phyloP scores from a whole-genome alignment of 139 green algal species.

The Diplosphaera chodatii region DNA sequence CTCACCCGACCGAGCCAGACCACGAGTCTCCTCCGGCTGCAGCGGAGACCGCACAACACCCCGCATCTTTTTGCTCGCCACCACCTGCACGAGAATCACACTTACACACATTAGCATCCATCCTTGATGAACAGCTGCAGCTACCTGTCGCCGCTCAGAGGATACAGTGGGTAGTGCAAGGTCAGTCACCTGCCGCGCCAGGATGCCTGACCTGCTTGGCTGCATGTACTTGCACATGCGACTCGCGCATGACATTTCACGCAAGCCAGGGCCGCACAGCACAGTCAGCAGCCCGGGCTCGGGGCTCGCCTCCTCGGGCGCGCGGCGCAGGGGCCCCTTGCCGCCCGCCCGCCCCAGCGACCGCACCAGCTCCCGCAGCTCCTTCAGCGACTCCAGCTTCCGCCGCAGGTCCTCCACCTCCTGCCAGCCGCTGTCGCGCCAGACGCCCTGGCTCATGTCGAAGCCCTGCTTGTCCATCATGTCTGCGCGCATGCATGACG shows the following conservation, averaged over 20 bases:
- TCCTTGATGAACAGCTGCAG: no score
- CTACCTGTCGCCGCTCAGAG: no score
- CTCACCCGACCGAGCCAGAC: constrained; percentile 46
- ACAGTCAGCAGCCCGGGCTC: no score
- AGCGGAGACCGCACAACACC: constrained; percentile 74
- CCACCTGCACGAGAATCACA: constrained; percentile 55
- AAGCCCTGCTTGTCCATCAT: constrained; percentile 66
- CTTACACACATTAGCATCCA: no score
- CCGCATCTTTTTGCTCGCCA: constrained; percentile 37
- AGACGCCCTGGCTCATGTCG: constrained; percentile 53
- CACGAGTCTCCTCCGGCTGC: constrained; percentile 75
- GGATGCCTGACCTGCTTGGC: no score
- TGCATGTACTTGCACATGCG: no score
- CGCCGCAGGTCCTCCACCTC: constrained; percentile 64
- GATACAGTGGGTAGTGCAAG: no score
- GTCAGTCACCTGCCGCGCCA: no score
- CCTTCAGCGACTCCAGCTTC: constrained; percentile 71
- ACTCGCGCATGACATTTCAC: no score
- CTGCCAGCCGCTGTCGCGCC: constrained; percentile 68
- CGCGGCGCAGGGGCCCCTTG: constrained; percentile 63
- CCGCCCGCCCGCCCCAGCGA: constrained; percentile 67
- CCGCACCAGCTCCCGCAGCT: constrained; percentile 80
- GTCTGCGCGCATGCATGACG: no score
- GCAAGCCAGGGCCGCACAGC: no score
- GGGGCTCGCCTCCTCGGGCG: constrained; percentile 59